Evolutionary conservation across 2,329 filamentous ascomycete species (phyloP).

Genomic region (Raffaelea ambrosiae): DNA sequence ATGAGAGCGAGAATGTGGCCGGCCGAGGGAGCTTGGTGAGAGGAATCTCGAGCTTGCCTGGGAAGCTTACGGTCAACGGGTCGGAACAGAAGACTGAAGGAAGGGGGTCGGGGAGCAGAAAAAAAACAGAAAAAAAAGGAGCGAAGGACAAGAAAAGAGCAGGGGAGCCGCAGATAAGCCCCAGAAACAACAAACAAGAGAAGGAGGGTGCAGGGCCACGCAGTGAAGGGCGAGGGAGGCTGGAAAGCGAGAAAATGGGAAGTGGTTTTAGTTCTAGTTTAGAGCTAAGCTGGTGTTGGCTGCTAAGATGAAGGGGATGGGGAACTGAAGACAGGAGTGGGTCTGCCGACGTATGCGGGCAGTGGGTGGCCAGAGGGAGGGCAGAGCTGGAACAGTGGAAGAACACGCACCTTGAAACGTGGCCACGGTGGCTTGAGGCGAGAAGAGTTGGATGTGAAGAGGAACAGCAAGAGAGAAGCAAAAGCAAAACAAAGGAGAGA

Average conservation of each 20-base stretch:
- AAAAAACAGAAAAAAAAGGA: neutral
- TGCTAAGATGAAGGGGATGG: conserved; percentile 4
- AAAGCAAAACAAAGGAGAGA: neutral
- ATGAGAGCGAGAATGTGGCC: neutral
- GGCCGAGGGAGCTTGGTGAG: neutral
- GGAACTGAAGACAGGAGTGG: conserved; percentile 9
- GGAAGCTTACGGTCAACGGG: neutral
- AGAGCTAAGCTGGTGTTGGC: conserved; percentile 3
- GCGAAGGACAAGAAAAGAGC: neutral
- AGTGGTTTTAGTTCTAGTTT: conserved; percentile 6
- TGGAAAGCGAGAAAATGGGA: conserved; percentile 3
- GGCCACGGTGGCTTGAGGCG: no score
- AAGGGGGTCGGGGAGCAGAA: conserved; percentile 5
- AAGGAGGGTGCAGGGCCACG: neutral
- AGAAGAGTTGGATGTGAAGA: no score
- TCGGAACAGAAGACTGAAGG: neutral
- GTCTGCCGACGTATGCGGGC: neutral
- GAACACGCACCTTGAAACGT: neutral
- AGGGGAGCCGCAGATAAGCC: conserved; percentile 8
- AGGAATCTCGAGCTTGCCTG: neutral
- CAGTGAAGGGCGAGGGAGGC: neutral
- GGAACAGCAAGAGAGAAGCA: neutral
- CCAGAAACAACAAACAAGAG: neutral
- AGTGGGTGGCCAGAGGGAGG: neutral
- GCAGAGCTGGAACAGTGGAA: neutral